Conservation (phyloP, 2,329 filamentous ascomycete species). For the Sclerotinia trifoliorum region DNA sequence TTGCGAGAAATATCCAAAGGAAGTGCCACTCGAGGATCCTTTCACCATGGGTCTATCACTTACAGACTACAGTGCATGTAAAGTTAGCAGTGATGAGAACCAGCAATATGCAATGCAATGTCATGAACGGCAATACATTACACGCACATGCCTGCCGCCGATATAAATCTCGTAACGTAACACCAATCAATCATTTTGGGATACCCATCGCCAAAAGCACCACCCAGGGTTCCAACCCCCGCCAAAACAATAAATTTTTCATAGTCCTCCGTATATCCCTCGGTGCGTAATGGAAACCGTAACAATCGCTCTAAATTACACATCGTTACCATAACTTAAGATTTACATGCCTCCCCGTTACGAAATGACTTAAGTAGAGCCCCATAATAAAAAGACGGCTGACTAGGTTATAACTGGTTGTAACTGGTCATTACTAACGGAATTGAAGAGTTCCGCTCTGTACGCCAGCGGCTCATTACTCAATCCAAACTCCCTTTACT, state of each 20-base stretch:
- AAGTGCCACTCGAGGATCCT: not conserved
- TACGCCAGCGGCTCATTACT: constrained; percentile 10
- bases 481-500: constrained; percentile 14
- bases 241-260: not conserved
- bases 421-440: not conserved
- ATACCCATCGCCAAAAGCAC: not conserved
- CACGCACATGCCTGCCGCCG: not conserved
- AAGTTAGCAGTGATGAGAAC: not conserved
- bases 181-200: constrained; percentile 12
- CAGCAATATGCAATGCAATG: constrained; percentile 14
- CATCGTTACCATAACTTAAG: not conserved
- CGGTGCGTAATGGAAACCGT: not conserved
- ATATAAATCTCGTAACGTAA: constrained; percentile 19
- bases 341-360: not conserved
- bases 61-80: not conserved
- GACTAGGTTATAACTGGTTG: not conserved
- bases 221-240: not conserved
- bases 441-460: not conserved
- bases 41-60: constrained; percentile 3
- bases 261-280: not conserved
- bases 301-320: not conserved
- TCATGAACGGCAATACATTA: constrained; percentile 3
- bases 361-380: not conserved
- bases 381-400: not conserved
- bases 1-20: not conserved